These are phyloP conservation scores for Colletotrichum godetiae DNA, from an alignment of 2,329 filamentous ascomycete genomes.

Conservation along the genomic window DNA sequence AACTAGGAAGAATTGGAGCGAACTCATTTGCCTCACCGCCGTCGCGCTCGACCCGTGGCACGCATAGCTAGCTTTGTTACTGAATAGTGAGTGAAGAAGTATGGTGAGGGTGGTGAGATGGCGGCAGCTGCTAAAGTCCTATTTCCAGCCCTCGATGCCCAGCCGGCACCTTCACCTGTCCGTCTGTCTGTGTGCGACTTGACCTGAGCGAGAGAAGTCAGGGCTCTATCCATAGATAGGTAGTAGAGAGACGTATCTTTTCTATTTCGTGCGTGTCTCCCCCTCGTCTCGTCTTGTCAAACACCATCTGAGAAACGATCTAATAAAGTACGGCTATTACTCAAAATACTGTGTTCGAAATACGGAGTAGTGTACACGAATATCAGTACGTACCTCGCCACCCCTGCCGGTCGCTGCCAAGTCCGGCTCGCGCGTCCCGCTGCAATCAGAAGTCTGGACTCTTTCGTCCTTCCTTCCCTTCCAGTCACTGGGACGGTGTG, in stretches of 20 bases:
- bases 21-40: conserved; percentile 31
- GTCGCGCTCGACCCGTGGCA: conserved; percentile 22
- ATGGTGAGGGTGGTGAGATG: neutral
- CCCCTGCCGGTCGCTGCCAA: neutral
- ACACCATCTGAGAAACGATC: neutral
- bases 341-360: too few species aligned
- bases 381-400: neutral
- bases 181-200: neutral
- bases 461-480: neutral
- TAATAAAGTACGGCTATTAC: too few species aligned
- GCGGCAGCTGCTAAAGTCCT: conserved; percentile 13
- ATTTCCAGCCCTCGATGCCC: conserved; percentile 5
- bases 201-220: neutral
- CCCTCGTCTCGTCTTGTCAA: neutral
- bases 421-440: conserved; percentile 22
- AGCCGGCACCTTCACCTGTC: neutral
- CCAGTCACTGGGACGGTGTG: neutral
- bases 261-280: neutral
- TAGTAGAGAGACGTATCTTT: neutral
- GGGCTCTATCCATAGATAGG: too few species aligned
- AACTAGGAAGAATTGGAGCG: conserved; percentile 3
- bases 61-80: neutral
- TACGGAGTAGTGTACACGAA: too few species aligned
- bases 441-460: conserved; percentile 31
- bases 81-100: neutral